phyloP scores from a whole-genome alignment of 768 basidiomycete species.

The Mycena vitilis region DNA sequence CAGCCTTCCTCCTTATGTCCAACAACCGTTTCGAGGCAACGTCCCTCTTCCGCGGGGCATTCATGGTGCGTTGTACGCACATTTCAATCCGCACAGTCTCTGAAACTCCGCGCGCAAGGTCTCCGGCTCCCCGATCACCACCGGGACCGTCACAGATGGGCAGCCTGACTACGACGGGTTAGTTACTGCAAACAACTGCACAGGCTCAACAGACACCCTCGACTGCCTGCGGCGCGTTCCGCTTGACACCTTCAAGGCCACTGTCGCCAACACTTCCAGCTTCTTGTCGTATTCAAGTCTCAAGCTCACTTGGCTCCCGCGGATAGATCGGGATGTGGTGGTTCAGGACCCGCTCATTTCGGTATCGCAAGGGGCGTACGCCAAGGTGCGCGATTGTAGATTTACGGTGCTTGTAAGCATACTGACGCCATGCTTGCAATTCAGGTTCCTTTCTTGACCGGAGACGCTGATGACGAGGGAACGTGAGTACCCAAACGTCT shows the following conservation, averaged over 20 bases:
- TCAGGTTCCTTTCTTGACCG: no score
- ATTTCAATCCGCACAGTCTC: no score
- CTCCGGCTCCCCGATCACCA: background rate
- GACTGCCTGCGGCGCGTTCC: background rate
- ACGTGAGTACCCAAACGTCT: slow-evolving; percentile 2
- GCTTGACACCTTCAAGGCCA: background rate
- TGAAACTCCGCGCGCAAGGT: background rate
- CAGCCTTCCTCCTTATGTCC: background rate
- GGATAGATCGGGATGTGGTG: slow-evolving; percentile 1
- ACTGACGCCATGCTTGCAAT: no score
- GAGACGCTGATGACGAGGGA: slow-evolving; percentile 2
- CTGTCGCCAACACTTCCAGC: background rate
- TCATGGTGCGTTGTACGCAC: slow-evolving; percentile 3
- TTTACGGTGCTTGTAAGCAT: no score
- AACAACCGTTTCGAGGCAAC: background rate
- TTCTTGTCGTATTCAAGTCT: background rate
- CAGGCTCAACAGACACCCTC: background rate
- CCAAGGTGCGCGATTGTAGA: background rate
- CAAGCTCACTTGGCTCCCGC: background rate
- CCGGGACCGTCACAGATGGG: background rate
- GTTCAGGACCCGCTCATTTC: background rate
- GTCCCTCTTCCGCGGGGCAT: background rate
- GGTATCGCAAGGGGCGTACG: background rate
- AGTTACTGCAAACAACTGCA: slow-evolving; percentile 1
- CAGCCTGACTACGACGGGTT: slow-evolving; percentile 1